These are phyloP conservation scores for Cyclotella baltica DNA, from an alignment of 108 stramenopile genomes.

Conservation along the genomic window DNA sequence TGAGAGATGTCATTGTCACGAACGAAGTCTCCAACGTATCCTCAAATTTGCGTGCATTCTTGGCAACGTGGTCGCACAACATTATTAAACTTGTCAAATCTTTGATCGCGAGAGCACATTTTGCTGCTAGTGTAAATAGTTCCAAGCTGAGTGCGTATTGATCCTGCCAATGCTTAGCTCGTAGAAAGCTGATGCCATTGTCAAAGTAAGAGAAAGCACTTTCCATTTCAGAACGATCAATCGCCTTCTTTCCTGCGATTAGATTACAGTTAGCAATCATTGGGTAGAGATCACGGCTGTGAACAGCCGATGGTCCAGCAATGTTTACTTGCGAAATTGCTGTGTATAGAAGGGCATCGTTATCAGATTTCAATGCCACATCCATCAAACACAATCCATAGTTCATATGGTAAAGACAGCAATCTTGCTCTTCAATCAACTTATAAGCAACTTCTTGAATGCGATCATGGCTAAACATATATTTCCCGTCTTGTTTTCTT, in stretches of 20 bases:
- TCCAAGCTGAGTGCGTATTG: constrained; percentile 27
- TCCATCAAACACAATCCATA: not conserved
- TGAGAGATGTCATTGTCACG: not conserved
- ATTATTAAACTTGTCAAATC: constrained; percentile 1
- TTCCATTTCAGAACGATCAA: constrained; percentile 18
- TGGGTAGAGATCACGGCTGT: not conserved
- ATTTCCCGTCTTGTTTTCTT: constrained; percentile 8
- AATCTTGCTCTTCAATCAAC: constrained; percentile 1
- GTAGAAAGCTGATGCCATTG: constrained; percentile 34
- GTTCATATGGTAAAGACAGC: not conserved
- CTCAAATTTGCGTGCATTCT: constrained; percentile 1
- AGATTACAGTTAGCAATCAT: constrained; percentile 24
- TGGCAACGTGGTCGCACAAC: not conserved
- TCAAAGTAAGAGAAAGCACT: constrained; percentile 27
- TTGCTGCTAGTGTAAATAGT: constrained; percentile 15
- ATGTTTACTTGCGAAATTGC: not conserved
- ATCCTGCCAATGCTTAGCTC: constrained; percentile 24
- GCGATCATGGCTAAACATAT: constrained; percentile 22
- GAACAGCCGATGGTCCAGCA: constrained; percentile 3
- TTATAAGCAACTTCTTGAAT: constrained; percentile 28
- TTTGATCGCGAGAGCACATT: constrained; percentile 11
- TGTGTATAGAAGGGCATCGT: not conserved
- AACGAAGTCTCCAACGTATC: constrained; percentile 11
- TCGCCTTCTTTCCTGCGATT: constrained; percentile 40
- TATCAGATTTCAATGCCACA: not conserved